Base-by-base conservation (phyloP, 768 basidiomycete species). In the Collybiopsis luxurians region DNA sequence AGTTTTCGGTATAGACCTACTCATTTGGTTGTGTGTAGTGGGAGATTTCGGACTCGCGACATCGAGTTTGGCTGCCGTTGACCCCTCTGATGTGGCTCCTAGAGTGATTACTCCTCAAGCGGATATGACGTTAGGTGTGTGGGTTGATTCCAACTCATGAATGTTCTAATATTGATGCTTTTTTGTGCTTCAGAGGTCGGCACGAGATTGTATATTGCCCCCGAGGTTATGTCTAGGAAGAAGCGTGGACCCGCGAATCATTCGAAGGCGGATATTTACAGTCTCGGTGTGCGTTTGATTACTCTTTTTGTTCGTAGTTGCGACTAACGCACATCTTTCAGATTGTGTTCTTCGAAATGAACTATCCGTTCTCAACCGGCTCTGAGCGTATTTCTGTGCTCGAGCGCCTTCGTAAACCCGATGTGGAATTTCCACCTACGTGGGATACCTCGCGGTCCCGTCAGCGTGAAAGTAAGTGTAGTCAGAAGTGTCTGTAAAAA, bases 261-360 rank as follows among this genome's bases (percentile, higher is more conserved):
- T 61, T 84, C 77, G 34, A 96, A 95, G 65, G 95, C 93, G 0
- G 95, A 98, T 64, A 87, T 98, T 81, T 98, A 95, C 67, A 94
- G 92, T 68, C 81, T 96, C 10, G 95, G 95, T 23, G 92, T 93
- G 66, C 51, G 86, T 76, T 9, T 11, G 21, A 15, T 12, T 17
- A 54, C 13, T 21, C 42, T 19, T n/a, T 26, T 19, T 55, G 21
- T 42, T 19, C 10, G n/a, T 38, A 19, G 11, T 15, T 27, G 17
- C 53, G 2, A 31, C 21, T 60, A 21, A 54, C 47, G 5, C 54
- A 42, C 3, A 56, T 43, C 26, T 38, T 57, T 21, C 59, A 95
- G 92, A 86, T 98, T 61, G 95, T 97, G 13, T 97, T 97, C 71
- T 97, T 98, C 65, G 95, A 98, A 74, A 96, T 97, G 94, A 95